Evolutionary conservation across 2,329 filamentous ascomycete species (phyloP).

Genomic region (Cryphonectria radicalis): DNA sequence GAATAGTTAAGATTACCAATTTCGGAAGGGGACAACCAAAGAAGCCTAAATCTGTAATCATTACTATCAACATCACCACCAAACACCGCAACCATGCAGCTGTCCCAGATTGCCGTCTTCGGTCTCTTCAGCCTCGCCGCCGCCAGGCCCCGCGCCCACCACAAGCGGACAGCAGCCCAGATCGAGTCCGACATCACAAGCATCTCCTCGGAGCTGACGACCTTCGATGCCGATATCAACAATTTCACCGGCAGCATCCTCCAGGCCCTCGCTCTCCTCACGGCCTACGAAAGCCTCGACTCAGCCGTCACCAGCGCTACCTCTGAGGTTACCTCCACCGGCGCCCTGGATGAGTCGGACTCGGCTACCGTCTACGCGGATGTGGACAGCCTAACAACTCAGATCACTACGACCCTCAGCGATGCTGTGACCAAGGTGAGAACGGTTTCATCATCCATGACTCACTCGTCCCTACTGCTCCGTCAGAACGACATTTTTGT

Average conservation of each 20-base stretch:
- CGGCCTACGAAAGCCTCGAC: conserved; percentile 18
- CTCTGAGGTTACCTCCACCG: conserved; percentile 20
- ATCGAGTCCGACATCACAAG: conserved; percentile 21
- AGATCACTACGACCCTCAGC: conserved; percentile 17
- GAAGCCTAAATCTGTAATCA: too few relatives aligned
- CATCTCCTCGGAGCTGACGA: conserved; percentile 21
- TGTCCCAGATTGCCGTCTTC: conserved; percentile 22
- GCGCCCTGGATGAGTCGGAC: conserved; percentile 14
- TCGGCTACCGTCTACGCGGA: conserved; percentile 24
- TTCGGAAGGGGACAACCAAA: neutral
- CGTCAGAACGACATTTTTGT: neutral
- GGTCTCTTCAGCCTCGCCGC: conserved; percentile 21
- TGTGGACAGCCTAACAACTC: conserved; percentile 16
- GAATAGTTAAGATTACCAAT: neutral
- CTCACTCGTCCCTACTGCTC: neutral
- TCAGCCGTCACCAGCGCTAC: conserved; percentile 14
- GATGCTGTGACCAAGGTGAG: conserved; percentile 24
- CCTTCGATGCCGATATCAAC: conserved; percentile 24
- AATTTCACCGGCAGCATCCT: conserved; percentile 19
- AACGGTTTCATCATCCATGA: neutral
- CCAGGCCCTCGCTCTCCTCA: conserved; percentile 20
- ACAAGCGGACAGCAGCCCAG: conserved; percentile 17
- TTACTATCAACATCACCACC: too few relatives aligned
- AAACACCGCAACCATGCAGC: conserved; percentile 17
- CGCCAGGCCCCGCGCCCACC: conserved; percentile 14